Evolutionary conservation across 1,284 basidiomycete species (phyloP), one percentile per base, ranked within the genome.

Genomic region (Ceratobasidium theobromae): DNA sequence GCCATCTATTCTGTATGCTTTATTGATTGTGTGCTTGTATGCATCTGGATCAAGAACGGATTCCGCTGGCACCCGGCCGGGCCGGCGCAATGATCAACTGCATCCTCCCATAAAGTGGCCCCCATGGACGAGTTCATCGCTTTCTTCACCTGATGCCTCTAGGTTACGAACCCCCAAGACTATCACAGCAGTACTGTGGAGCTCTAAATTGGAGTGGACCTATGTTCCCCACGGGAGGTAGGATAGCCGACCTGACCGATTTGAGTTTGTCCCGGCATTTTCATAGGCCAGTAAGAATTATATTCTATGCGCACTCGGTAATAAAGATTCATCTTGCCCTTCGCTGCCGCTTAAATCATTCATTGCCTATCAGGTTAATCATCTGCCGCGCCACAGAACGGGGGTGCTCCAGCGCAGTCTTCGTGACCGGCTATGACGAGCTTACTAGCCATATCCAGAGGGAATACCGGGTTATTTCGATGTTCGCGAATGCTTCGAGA

Each of bases 61-160:
- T 40, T n/a, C 38, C 38, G 60, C 58, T 64, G 60, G 60, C 60
- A 52, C 11, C 60, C 60, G 60, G 30, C 60, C 49, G 60, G 60
- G 21, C 60, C 57, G 49, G 60, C 33, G 18, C 30, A n/a, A 32
- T 32, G 45, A 43, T 64, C 18, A 41, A 18, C 21, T 12, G 27
- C 35, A 3, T 18, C 23, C 43, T 23, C 12, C 60, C 60, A 64
- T 64, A 64, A 41, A 64, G 38, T 32, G 12, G 9, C 25, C 41
- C 11, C 16, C 23, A 33, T 27, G n/a, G 48, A 43, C 45, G 23
- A 41, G 38, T 30, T 32, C 35, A 33, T 38, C 60, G 6, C 12
- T 23, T 16, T 64, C 40, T 52, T 45, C 43, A 21, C 49, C 40
- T 45, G 35, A 16, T 32, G 45, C 23, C 45, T 48, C 45, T 48